Percentiles rank a stretch among this genome's conserved stretches.
Conservation (phyloP, 352 stramenopile genomes). For the Pelagophyceae sp. region DNA sequence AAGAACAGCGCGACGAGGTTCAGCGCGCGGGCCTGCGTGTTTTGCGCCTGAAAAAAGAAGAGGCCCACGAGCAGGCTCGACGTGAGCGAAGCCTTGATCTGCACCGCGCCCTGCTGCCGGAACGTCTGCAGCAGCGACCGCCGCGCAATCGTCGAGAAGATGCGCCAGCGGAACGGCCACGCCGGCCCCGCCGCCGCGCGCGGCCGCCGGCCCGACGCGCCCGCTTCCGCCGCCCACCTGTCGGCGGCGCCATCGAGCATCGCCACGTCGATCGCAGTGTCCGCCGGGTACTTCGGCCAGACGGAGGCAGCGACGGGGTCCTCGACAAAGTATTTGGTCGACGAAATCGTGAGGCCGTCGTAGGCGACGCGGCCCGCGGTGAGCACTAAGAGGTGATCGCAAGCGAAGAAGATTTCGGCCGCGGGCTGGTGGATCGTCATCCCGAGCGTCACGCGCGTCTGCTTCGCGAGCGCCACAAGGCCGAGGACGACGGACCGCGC, state of each 20-base stretch:
- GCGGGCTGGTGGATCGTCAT: slow-evolving; percentile 24
- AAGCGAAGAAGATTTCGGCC: slow-evolving; percentile 28
- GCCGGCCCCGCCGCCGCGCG: too few relatives aligned
- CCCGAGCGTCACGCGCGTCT: neutral
- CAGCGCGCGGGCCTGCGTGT: neutral
- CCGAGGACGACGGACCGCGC: slow-evolving; percentile 20
- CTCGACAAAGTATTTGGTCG: slow-evolving; percentile 8
- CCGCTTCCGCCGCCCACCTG: neutral
- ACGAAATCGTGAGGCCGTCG: neutral
- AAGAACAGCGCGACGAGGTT: neutral
- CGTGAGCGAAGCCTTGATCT: neutral
- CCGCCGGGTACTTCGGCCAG: neutral
- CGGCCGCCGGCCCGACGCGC: neutral
- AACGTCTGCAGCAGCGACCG: neutral
- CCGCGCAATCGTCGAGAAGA: neutral
- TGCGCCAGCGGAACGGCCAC: neutral
- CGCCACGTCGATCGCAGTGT: neutral
- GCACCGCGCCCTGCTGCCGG: neutral
- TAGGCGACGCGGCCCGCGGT: slow-evolving; percentile 11
- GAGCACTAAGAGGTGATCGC: slow-evolving; percentile 17
- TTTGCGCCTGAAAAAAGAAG: neutral
- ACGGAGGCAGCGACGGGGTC: neutral
- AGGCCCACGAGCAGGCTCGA: neutral
- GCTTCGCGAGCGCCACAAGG: neutral
- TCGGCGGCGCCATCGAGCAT: neutral